These are phyloP conservation scores for Suillus paluster DNA, from an alignment of 768 basidiomycete species.

Conservation along the genomic window DNA sequence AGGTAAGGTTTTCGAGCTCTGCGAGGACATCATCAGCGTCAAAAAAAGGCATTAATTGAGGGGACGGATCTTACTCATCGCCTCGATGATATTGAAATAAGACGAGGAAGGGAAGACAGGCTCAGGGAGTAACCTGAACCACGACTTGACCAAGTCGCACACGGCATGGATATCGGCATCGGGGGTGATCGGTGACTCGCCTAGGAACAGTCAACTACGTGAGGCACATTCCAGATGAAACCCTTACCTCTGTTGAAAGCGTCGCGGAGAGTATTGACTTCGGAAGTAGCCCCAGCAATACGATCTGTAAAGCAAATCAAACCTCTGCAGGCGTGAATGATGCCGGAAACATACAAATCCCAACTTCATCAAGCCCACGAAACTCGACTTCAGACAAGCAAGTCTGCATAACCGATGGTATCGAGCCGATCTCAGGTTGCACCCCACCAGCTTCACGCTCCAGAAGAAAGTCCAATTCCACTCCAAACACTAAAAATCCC, in stretches of 20 bases:
- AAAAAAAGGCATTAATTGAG: neutral
- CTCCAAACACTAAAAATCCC: slow-evolving; percentile 65
- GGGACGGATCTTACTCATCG: slow-evolving; percentile 58
- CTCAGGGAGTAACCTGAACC: slow-evolving; percentile 84
- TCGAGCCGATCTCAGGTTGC: slow-evolving; percentile 55
- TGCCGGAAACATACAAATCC: slow-evolving; percentile 67
- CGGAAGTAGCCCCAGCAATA: slow-evolving; percentile 75
- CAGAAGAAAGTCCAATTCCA: slow-evolving; percentile 72
- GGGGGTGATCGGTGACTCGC: slow-evolving; percentile 61
- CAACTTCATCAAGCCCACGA: slow-evolving; percentile 79
- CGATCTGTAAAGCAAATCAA: slow-evolving; percentile 56
- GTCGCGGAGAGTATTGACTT: slow-evolving; percentile 72
- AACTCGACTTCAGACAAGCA: slow-evolving; percentile 73
- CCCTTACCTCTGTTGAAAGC: slow-evolving; percentile 71
- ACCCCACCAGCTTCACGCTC: slow-evolving; percentile 61
- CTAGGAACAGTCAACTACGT: slow-evolving; percentile 29
- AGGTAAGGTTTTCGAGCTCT: slow-evolving; percentile 75
- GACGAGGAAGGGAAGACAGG: slow-evolving; percentile 73
- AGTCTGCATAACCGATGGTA: slow-evolving; percentile 69
- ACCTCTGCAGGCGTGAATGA: neutral
- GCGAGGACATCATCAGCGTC: slow-evolving; percentile 21
- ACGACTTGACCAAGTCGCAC: slow-evolving; percentile 82
- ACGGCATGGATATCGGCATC: slow-evolving; percentile 81
- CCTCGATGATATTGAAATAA: slow-evolving; percentile 71
- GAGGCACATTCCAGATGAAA: neutral